phyloP scores from a whole-genome alignment of 768 basidiomycete species.

The Coprinellus micaceus region DNA sequence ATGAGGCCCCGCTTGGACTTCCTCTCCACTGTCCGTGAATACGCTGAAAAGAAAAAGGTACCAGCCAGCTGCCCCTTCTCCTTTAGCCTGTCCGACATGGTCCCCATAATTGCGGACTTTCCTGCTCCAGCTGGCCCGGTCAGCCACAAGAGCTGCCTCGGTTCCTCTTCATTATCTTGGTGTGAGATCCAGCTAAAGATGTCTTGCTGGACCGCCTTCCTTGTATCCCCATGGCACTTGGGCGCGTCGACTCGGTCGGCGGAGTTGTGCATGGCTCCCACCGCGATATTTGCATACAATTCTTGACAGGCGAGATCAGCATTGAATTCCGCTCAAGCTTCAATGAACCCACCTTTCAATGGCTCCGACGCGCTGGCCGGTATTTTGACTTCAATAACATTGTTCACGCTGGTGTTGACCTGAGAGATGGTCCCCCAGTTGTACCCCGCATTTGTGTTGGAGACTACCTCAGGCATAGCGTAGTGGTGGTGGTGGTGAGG shows the following conservation, averaged over 20 bases:
- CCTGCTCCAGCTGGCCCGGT: slow-evolving; percentile 5
- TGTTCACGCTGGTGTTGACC: too few species aligned
- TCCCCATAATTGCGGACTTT: not conserved
- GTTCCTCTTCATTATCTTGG: not conserved
- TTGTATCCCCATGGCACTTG: not conserved
- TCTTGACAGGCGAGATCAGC: too few species aligned
- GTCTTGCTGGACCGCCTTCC: not conserved
- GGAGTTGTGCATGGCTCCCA: not conserved
- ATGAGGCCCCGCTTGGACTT: not conserved
- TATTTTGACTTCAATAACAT: too few species aligned
- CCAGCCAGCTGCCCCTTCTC: not conserved
- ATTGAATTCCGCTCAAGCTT: too few species aligned
- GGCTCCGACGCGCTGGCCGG: too few species aligned
- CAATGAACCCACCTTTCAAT: too few species aligned
- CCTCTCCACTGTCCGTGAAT: not conserved
- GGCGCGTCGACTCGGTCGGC: not conserved
- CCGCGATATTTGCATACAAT: not conserved
- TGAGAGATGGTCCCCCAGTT: too few species aligned
- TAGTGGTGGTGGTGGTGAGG: too few species aligned
- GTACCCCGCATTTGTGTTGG: too few species aligned
- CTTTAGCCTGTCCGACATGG: not conserved
- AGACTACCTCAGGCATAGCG: too few species aligned
- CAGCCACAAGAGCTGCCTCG: not conserved
- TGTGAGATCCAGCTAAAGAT: not conserved
- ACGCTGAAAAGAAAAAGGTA: slow-evolving; percentile 1